A percentile compares a stretch with the other conserved stretches of the same genome.
These are phyloP conservation scores for Euphorbia lathyris DNA, from an alignment of 345 rosid genomes.

Conservation along the genomic window DNA sequence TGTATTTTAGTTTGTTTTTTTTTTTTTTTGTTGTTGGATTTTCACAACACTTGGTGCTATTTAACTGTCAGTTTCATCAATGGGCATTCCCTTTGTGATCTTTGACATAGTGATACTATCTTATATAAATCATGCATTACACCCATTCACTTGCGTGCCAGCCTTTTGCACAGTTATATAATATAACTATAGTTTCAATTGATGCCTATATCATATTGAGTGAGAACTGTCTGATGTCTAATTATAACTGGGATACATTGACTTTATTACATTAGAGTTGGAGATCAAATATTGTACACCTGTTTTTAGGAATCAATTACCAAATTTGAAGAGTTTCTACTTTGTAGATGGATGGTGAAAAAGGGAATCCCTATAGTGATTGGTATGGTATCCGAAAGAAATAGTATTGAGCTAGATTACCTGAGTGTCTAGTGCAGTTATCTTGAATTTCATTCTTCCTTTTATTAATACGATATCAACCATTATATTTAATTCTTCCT, in stretches of 20 bases:
- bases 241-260: neutral
- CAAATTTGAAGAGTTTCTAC: neutral
- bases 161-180: no score
- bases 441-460: neutral
- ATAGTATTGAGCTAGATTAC: neutral
- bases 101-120: neutral
- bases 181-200: neutral
- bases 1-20: no score
- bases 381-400: neutral
- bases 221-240: neutral
- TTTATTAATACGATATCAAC: neutral
- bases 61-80: neutral
- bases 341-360: neutral
- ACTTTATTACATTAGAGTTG: neutral
- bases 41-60: neutral
- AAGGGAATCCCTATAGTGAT: neutral
- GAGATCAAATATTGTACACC: no score
- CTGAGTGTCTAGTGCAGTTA: conserved; percentile 4
- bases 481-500: no score
- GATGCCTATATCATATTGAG: neutral
- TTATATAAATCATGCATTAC: neutral
- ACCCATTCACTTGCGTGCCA: neutral
- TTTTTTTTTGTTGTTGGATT: neutral
- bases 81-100: neutral
- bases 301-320: no score